phyloP scores from a whole-genome alignment of 139 green algal species.

The Ettlia oleoabundans region DNA sequence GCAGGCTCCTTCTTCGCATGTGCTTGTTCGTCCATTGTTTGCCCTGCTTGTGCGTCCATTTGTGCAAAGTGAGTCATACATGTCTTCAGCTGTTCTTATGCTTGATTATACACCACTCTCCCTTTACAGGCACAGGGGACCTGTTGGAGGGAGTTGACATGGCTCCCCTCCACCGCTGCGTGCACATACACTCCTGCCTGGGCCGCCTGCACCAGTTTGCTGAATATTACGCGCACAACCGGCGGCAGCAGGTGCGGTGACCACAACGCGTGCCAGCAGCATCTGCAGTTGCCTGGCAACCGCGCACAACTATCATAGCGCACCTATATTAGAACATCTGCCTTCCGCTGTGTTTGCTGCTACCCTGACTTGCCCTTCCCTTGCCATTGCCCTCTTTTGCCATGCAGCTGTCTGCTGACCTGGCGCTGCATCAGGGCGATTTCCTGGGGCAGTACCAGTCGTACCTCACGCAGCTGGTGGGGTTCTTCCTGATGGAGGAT shows the following conservation, averaged over 20 bases:
- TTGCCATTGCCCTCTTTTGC: too few relatives aligned
- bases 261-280: not conserved
- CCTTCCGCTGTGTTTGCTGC: not conserved
- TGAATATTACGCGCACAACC: conserved; percentile 30
- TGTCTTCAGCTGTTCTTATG: too few relatives aligned
- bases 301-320: too few relatives aligned
- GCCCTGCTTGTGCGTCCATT: too few relatives aligned
- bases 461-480: conserved; percentile 74
- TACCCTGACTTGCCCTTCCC: too few relatives aligned
- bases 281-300: not conserved
- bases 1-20: too few relatives aligned
- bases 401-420: conserved; percentile 58
- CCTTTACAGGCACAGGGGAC: conserved; percentile 21
- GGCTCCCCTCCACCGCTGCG: conserved; percentile 57
- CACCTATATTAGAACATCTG: too few relatives aligned
- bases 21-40: too few relatives aligned
- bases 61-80: too few relatives aligned
- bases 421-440: conserved; percentile 48
- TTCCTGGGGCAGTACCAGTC: conserved; percentile 70
- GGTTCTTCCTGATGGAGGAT: conserved; percentile 84
- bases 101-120: not conserved
- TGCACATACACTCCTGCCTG: conserved; percentile 41
- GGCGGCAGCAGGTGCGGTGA: conserved; percentile 30
- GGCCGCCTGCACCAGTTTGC: conserved; percentile 16
- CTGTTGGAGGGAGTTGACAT: conserved; percentile 69